These are phyloP conservation scores for Kalmusia sp. DNA, from an alignment of 2,329 filamentous ascomycete species.

Conservation along the genomic window DNA sequence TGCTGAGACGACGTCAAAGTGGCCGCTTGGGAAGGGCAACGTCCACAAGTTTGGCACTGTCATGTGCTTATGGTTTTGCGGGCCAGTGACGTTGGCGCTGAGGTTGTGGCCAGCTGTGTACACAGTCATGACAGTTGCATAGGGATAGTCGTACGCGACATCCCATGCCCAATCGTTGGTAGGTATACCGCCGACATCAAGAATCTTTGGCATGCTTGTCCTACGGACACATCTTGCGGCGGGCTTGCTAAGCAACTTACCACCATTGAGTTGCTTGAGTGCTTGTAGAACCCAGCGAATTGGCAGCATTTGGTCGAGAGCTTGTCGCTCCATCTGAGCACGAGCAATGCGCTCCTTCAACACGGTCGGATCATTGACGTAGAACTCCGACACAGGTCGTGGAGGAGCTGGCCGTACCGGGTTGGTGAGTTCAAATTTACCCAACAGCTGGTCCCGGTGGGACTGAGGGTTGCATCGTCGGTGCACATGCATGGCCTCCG, in stretches of 20 bases:
- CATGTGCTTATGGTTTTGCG: constrained; percentile 84
- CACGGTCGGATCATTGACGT: constrained; percentile 63
- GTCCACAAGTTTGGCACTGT: constrained; percentile 78
- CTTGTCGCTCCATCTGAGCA: constrained; percentile 79
- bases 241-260: constrained; percentile 63
- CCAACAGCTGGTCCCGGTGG: constrained; percentile 82
- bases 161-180: constrained; percentile 97
- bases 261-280: constrained; percentile 65
- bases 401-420: constrained; percentile 51
- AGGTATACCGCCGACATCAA: constrained; percentile 86
- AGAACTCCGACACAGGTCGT: constrained; percentile 55
- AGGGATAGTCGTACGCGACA: constrained; percentile 83
- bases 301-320: constrained; percentile 71
- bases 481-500: constrained; percentile 85
- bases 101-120: constrained; percentile 61
- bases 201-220: constrained; percentile 71
- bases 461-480: constrained; percentile 75
- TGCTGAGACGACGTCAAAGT: constrained; percentile 92
- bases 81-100: constrained; percentile 68
- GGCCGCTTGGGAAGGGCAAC: constrained; percentile 82
- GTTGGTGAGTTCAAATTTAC: constrained; percentile 78
- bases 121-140: constrained; percentile 86
- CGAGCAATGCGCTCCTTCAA: constrained; percentile 62
- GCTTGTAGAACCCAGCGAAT: constrained; percentile 70
- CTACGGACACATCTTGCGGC: constrained; percentile 54